These are phyloP conservation scores for Boletus pseudo-olivaceus DNA, from an alignment of 768 basidiomycete genomes.

Conservation along the genomic window DNA sequence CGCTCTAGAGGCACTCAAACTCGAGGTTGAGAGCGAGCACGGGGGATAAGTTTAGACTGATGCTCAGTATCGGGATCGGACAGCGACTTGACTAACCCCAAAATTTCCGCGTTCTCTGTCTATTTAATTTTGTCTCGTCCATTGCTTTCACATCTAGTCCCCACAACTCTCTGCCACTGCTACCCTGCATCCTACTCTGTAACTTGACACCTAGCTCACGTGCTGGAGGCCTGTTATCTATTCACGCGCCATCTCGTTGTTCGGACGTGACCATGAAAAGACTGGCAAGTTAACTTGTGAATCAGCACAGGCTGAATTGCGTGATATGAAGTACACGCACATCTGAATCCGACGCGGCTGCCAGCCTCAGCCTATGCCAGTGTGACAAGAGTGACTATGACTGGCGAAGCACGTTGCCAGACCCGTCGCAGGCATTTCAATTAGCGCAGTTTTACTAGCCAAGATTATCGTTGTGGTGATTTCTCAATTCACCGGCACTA, in stretches of 20 bases:
- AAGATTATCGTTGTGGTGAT: conserved; percentile 18
- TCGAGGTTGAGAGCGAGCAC: conserved; percentile 17
- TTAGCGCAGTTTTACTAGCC: background rate
- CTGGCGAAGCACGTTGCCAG: conserved; percentile 8
- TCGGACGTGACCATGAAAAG: conserved; percentile 6
- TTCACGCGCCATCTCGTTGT: conserved; percentile 1
- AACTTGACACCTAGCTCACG: conserved; percentile 3
- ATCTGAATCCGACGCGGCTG: conserved; percentile 4
- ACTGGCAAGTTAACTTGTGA: background rate
- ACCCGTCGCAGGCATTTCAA: conserved; percentile 8
- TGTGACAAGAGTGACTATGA: background rate
- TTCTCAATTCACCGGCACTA: conserved; percentile 19
- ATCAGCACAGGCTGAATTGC: background rate
- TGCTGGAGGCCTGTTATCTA: conserved; percentile 11
- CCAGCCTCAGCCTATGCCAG: background rate
- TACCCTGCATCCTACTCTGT: conserved; percentile 5
- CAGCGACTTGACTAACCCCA: background rate
- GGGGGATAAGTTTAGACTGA: conserved; percentile 8
- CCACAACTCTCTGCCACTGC: background rate
- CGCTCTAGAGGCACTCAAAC: conserved; percentile 37
- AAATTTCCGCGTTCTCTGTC: background rate
- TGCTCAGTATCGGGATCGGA: background rate
- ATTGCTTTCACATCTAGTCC: background rate
- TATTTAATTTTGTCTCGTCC: conserved; percentile 7
- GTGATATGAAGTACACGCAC: conserved; percentile 11